Evolutionary conservation across 768 basidiomycete species (phyloP).

Genomic region (Russula ochroleuca): DNA sequence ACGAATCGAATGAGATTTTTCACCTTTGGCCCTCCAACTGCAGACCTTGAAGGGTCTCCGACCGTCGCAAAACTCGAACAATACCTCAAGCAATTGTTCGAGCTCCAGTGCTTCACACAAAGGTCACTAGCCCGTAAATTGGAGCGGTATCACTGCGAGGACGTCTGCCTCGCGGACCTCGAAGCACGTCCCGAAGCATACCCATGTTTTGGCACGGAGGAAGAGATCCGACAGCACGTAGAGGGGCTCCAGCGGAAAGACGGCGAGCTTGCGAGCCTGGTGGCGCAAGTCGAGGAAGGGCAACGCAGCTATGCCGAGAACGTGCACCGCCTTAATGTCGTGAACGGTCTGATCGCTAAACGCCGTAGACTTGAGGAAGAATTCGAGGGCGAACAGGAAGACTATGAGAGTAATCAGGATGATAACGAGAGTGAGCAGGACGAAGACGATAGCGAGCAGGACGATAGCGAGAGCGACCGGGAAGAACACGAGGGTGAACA

Average conservation of each 20-base stretch:
- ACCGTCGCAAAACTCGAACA: not conserved
- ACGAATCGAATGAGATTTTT: not conserved
- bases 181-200: constrained; percentile 8
- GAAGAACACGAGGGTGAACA: not conserved
- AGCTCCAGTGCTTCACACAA: not conserved
- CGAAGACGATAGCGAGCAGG: not conserved
- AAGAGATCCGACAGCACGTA: not conserved
- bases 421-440: not conserved
- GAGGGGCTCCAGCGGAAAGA: not conserved
- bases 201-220: not conserved
- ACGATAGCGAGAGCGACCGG: too few species aligned
- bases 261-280: not conserved
- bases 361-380: not conserved
- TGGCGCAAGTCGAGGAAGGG: not conserved
- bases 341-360: not conserved
- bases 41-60: constrained; percentile 2
- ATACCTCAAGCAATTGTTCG: not conserved
- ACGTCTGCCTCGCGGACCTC: not conserved
- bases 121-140: not conserved
- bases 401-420: not conserved
- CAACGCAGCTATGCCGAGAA: not conserved
- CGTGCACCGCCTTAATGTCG: not conserved
- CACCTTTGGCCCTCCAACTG: not conserved
- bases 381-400: not conserved
- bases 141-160: not conserved